Evolutionary conservation across 2,329 filamentous ascomycete species (phyloP), one percentile per base, ranked within the genome.

Genomic region (Escovopsis weberi): DNA sequence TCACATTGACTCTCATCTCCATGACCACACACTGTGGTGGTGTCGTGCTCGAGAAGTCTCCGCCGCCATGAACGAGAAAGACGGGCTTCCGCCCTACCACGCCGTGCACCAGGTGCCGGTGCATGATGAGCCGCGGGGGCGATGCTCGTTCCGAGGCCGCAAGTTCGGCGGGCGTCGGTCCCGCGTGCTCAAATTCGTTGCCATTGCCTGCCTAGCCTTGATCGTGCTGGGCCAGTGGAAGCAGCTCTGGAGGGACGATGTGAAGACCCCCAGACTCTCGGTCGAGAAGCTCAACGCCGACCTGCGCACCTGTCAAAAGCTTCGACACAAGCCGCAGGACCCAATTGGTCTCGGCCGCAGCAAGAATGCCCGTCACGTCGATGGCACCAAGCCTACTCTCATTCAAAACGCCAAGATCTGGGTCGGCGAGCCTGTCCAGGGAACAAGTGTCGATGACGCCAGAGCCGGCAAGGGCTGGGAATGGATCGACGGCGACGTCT

Each of bases 371-470:
- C 69, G 79, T 39, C 78, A 73, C 52, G 57, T 79, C 37, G 65
- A 74, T 4, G 74, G 75, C 41, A 67, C 70, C 42, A 70, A 68
- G 47, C 70, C 78, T 0, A 75, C 75, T 0, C 65, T 82, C 35
- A 80, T 82, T 49, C 72, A 68, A 47, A 82, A 82, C 53, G 78
- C 78, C 4, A 77, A 72, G 1, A 66, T 82, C 18, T 82, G 78
- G 79, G 64, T 74, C 4, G 79, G 78, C 32, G 78, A 82, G 58
- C 73, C 79, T 0, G 56, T 52, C 0, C 44, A 65, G 32, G 74
- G 74, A 9, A 64, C 60, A 2, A 69, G 66, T 6, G 55, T 62
- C 6, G 68, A 70, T 38, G 74, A 77, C 50, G 73, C 74, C 1
- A 66, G 67, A 35, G 64, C 64, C 26, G 78, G 78, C 15, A 71